Evolutionary conservation across 192 early-diverging fungal genomes (phyloP), one percentile per base, ranked within the genome.

Genomic region (Mortierella claussenii): DNA sequence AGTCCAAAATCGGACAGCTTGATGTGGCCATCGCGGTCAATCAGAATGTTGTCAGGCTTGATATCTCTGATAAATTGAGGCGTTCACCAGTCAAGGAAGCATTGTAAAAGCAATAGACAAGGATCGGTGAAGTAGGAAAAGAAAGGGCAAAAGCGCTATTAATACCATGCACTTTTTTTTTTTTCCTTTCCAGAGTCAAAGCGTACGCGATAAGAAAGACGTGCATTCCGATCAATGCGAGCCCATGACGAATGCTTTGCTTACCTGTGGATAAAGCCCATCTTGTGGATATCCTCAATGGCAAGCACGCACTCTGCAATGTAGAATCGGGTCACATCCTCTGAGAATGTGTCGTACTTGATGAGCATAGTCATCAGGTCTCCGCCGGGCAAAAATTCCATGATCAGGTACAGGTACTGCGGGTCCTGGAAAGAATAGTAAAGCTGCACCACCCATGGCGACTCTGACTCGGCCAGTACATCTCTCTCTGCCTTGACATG

Each of bases 361-460:
- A 98, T 98, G 57, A 99, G 84, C 96, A 98, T 96, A 8, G 95
- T 96, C 96, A 99, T 98, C 86, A 99, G 84, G 80, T 99, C 98
- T 43, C 98, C 98, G 43, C 98, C 98, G 0, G 98, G 96, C 58
- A 97, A 80, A 59, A 98, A 99, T 85, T 99, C 98, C 98, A 99
- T 99, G 78, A 99, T 95, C 56, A 99, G 81, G 74, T 99, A 99
- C 37, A 99, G 86, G 75, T 95, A 95, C 51, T 89, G 83, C n/a
- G 90, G 58, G 75, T 98, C 97, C 82, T 99, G 98, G 83, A 99
- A 99, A 20, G 97, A 98, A 74, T 95, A 98, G 71, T 93, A 98
- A 42, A 99, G 86, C 69, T 97, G 96, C 8, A 98, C 97, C 3
- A 99, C 95, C 97, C 97, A 99, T 34, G 91, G 91, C 13, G 97